Base-by-base conservation (phyloP, 257 asterid species). In the Henckelia pumila region DNA sequence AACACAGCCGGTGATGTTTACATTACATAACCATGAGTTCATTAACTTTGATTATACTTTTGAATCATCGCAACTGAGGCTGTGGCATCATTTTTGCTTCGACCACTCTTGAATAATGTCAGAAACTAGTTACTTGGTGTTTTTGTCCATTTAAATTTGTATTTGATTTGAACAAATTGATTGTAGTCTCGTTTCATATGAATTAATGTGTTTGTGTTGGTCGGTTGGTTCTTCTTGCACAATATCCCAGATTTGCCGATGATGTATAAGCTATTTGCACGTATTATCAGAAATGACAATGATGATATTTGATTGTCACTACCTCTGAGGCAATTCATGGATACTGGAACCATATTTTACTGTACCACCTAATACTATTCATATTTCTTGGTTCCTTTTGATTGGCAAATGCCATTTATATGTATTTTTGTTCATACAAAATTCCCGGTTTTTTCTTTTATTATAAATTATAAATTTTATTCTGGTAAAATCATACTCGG, bases 261-360 rank as follows among this genome's bases (percentile, higher is more conserved):
- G 69, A 64, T 64, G 60, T 25, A 25, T 64, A 8, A 25, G 2
- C 6, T 26, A 49, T 64, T 64, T 47, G 44, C 50, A 26, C 40
- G 61, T 52, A 66, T 50, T 66, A 66, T 52, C 70, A 52, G 70
- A 66, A 50, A 49, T 35, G 56, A 11, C 10, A 16, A 5, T 52
- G 59, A 17, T 66, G 47, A 28, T 66, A 64, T 25, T 8, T 52
- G 20, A 50, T 66, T 52, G 70, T 50, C 50, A 50, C 49, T 66
- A 66, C 47, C n/a, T 50, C 61, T 66, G 61, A 63, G 67, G 67
- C 67, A 63, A 63, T 17, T 23, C 33, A 1, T 19, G 22, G 19
- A 62, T 62, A 19, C 30, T 21, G 19, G 67, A 35, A 11, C n/a
- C n/a, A n/a, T n/a, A n/a, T n/a, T n/a, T n/a, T n/a, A n/a, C n/a